Evolutionary conservation across 306 rosid species (phyloP), one percentile per base, ranked within the genome.

Genomic region (Trifolium dubium): DNA sequence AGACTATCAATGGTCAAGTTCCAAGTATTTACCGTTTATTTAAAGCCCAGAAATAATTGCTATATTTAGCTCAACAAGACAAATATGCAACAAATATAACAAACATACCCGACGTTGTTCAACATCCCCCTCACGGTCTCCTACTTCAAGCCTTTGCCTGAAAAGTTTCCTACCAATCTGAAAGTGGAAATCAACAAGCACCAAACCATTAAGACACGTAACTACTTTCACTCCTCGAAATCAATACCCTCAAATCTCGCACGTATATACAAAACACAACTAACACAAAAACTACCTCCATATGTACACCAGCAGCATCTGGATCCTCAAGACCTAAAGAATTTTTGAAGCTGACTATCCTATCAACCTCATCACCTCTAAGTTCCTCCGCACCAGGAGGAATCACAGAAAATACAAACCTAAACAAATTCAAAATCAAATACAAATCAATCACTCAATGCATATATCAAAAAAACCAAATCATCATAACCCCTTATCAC

Each of bases 101-200:
- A 34, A 71, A 79, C 90, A 69, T 86, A 95, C 99, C 98, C 96
- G 96, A 59, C 97, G 98, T 79, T 95, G 88, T 85, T 90, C 98
- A 40, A 87, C 28, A 76, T 86, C 92, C 19, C 67, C 92, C n/a
- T 90, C 98, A 47, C 92, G 96, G 55, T 90, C 98, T 62, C 96
- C 98, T 37, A 93, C 91, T 90, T 95, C 99, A 62, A 95, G 92
- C 81, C 98, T 86, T 68, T 90, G 93, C 90, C 99, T 87, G 80
- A 83, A 92, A 77, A 90, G 62, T 67, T 89, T 82, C 82, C 99
- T 85, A 82, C 99, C 97, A 82, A 95, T 85, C 99, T 95, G 72
- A 69, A 63, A 29, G 6, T 3, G 1, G 7, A 9, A 49, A 56
- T 74, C 58, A 75, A 77, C 56, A 81, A 82, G 63, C 73, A 83